These are phyloP conservation scores for Penicillium odoratum DNA, from an alignment of 495 filamentous ascomycete genomes.

Conservation along the genomic window DNA sequence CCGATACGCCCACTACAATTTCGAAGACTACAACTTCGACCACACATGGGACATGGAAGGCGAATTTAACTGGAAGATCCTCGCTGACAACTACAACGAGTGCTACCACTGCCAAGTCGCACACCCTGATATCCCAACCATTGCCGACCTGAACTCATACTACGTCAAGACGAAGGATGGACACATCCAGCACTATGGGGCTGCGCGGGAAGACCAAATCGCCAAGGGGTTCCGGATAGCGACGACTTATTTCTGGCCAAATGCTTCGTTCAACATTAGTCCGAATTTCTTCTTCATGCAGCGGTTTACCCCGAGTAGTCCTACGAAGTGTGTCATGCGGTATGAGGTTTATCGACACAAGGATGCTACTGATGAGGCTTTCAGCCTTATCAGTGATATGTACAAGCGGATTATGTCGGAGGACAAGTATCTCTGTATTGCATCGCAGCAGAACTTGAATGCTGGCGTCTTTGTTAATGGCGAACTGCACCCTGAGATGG, in stretches of 20 bases:
- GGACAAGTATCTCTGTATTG: conserved; percentile 49
- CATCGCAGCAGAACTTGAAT: conserved; percentile 50
- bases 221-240: conserved; percentile 35
- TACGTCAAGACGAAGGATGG: conserved; percentile 39
- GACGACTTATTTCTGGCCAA: conserved; percentile 47
- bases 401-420: conserved; percentile 50
- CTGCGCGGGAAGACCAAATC: conserved; percentile 36
- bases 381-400: conserved; percentile 41
- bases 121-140: conserved; percentile 44
- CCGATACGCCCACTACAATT: conserved; percentile 43
- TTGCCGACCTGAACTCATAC: conserved; percentile 45
- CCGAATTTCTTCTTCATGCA: conserved; percentile 52
- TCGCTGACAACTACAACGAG: conserved; percentile 53
- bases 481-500: conserved; percentile 46
- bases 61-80: conserved; percentile 52
- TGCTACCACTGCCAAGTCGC: conserved; percentile 53
- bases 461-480: conserved; percentile 50
- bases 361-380: conserved; percentile 43
- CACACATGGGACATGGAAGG: conserved; percentile 49
- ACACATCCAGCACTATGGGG: conserved; percentile 44
- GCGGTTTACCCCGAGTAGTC: conserved; percentile 41
- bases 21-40: conserved; percentile 47
- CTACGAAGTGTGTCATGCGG: conserved; percentile 38
- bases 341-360: conserved; percentile 53
- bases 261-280: conserved; percentile 44